A percentile compares a stretch with the other conserved stretches of the same genome.
Conservation (phyloP, 2,329 filamentous ascomycete genomes). For the Colletotrichum sp. region DNA sequence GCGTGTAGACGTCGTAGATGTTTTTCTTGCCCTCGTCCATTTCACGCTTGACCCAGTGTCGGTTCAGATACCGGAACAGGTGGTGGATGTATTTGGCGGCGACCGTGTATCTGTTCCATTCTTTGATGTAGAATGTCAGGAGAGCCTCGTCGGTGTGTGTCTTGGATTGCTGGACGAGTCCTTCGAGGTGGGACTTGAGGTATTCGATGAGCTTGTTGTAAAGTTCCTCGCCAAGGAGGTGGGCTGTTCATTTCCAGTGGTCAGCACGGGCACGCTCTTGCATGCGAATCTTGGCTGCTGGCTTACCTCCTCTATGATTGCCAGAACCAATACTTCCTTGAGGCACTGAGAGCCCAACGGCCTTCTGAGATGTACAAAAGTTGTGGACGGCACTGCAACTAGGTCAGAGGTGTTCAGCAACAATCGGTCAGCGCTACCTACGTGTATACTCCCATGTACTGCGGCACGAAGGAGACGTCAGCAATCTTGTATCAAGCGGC, state of each 20-base stretch:
- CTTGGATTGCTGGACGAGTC: conserved; percentile 74
- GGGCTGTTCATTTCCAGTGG: conserved; percentile 61
- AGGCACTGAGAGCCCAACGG: conserved; percentile 62
- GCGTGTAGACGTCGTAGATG: conserved; percentile 96
- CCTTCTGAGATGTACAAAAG: conserved; percentile 98
- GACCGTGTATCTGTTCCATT: conserved; percentile 95
- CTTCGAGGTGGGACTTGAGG: conserved; percentile 76
- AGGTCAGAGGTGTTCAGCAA: conserved; percentile 37
- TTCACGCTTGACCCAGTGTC: conserved; percentile 98
- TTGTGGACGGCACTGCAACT: conserved; percentile 83
- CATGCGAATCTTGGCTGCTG: neutral
- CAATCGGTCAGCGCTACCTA: conserved; percentile 35
- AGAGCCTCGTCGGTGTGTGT: conserved; percentile 89
- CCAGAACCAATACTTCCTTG: conserved; percentile 46
- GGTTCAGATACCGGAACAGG: conserved; percentile 92
- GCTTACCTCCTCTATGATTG: conserved; percentile 74
- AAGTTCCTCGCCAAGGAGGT: conserved; percentile 93
- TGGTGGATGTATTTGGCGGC: conserved; percentile 98
- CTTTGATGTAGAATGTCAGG: conserved; percentile 90
- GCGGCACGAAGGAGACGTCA: conserved; percentile 17
- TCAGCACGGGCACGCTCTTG: conserved; percentile 13
- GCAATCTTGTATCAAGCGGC: neutral
- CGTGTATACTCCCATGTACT: conserved; percentile 98
- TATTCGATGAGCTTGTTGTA: conserved; percentile 92
- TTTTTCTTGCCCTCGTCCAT: conserved; percentile 99